Evolutionary conservation across 2,329 filamentous ascomycete species (phyloP), one percentile per base, ranked within the genome.

Genomic region (Diplodia corticola): DNA sequence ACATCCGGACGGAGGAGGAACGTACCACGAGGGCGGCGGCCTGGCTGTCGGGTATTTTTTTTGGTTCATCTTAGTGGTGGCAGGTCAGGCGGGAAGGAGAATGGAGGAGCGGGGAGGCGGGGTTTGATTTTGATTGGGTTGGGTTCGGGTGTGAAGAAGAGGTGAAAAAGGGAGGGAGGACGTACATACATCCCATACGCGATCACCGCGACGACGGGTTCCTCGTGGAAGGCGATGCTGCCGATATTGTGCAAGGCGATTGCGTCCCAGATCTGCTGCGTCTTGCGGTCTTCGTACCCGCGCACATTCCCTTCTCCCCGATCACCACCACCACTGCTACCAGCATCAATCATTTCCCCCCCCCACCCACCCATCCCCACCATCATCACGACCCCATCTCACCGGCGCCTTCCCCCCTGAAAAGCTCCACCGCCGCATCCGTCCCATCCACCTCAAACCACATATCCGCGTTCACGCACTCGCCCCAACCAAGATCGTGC

Each of bases 361-460:
- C 28, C 10, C 9, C 30, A 33, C 30, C n/a, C n/a, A n/a, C n/a
- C n/a, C 28, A 6, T 3, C 13, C 67, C 3, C n/a, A 9, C 12
- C 9, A 3, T 4, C 48, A 20, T 3, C 51, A 13, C 13, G 20
- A 33, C 81, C 76, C 79, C 80, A 82, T 13, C 71, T 67, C n/a
- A 2, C 7, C n/a, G 65, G 68, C 13, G 69, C 69, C 46, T 76
- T 64, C 13, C 48, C 54, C 9, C 63, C 65, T 54, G 82, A 67
- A 65, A 83, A 83, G 0, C 77, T 71, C 0, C 0, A 79, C 71
- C 1, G 81, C 79, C 1, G 77, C 79, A 65, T 81, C 77, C 9
- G 81, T 82, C 12, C 81, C 78, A 69, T 84, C 82, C 28, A 84
- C 80, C 66, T 84, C 82, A 69, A 84, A 84, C 7, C 82, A 77